A percentile compares a stretch with the other conserved stretches of the same genome.
phyloP scores from a whole-genome alignment of 2,329 filamentous ascomycete genomes.

The Dendryphion nanum region DNA sequence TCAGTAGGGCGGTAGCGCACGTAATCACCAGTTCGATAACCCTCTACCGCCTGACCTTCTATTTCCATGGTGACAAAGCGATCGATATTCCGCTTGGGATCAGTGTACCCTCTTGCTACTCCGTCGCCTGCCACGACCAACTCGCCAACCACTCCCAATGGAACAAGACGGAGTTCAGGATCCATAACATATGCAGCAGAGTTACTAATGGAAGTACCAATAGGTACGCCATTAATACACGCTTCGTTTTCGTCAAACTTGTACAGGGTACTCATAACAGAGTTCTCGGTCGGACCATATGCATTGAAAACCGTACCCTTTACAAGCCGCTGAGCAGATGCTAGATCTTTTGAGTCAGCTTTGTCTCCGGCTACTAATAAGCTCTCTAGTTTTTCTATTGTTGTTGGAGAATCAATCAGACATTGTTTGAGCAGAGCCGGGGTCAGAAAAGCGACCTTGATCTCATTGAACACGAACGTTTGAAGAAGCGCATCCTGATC shows the following conservation, averaged over 20 bases:
- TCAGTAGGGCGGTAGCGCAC: slow-evolving; percentile 28
- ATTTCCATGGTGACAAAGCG: slow-evolving; percentile 45
- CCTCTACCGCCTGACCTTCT: slow-evolving; percentile 9
- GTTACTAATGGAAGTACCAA: slow-evolving; percentile 1
- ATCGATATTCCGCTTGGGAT: slow-evolving; percentile 26
- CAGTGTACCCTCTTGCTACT: slow-evolving; percentile 18
- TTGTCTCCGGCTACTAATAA: not conserved
- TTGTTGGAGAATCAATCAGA: not conserved
- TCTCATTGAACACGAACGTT: not conserved
- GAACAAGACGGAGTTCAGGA: not conserved
- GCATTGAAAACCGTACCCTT: not conserved
- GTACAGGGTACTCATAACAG: not conserved
- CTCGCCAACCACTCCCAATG: slow-evolving; percentile 36
- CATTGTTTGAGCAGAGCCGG: not conserved
- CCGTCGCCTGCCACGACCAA: slow-evolving; percentile 56
- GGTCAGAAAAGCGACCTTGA: not conserved
- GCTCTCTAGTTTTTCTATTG: not conserved
- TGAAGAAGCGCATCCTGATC: not conserved
- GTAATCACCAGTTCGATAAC: slow-evolving; percentile 48
- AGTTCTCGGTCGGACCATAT: slow-evolving; percentile 5
- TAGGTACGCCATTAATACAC: slow-evolving; percentile 1
- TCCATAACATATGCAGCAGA: not conserved
- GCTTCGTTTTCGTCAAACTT: not conserved
- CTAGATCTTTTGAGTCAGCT: not conserved
- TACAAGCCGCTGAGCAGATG: slow-evolving; percentile 12